These are phyloP conservation scores for Macadamia tetraphylla DNA, from an alignment of 164 flowering plant species.

Conservation along the genomic window DNA sequence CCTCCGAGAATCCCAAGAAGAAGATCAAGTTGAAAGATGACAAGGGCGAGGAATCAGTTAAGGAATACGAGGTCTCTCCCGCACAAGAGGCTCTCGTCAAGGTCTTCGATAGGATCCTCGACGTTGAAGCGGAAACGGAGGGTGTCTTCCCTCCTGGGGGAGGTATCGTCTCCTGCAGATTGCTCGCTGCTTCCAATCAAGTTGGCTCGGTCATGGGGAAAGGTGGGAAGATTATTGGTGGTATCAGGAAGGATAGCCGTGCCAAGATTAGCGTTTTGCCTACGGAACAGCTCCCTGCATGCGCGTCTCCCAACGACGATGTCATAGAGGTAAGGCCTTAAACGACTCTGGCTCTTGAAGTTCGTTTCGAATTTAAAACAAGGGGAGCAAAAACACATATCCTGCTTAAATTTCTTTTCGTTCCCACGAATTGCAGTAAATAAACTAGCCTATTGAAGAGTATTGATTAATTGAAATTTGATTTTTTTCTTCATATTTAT, in stretches of 20 bases:
- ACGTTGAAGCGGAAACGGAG: constrained; percentile 52
- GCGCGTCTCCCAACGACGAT: constrained; percentile 49
- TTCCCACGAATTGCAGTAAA: background rate
- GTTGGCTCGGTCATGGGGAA: constrained; percentile 74
- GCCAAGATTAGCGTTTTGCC: constrained; percentile 55
- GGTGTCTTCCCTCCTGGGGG: constrained; percentile 18
- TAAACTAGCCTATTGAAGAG: background rate
- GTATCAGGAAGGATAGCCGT: constrained; percentile 63
- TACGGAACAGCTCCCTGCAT: constrained; percentile 41
- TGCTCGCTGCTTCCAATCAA: constrained; percentile 51
- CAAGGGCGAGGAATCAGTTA: constrained; percentile 11
- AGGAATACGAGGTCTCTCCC: constrained; percentile 29
- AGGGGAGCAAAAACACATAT: no score
- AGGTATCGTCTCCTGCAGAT: constrained; percentile 52
- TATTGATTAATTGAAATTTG: background rate
- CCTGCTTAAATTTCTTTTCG: background rate
- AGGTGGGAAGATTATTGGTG: constrained; percentile 69
- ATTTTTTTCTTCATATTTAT: background rate
- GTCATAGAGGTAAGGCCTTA: constrained; percentile 57
- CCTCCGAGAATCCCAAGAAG: constrained; percentile 15
- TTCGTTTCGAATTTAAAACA: no score
- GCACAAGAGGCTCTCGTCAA: constrained; percentile 66
- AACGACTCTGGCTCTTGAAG: no score
- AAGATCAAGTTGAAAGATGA: constrained; percentile 17
- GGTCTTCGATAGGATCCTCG: constrained; percentile 66